Base-by-base conservation (phyloP, 768 basidiomycete genomes). In the Nidula microcarpa region DNA sequence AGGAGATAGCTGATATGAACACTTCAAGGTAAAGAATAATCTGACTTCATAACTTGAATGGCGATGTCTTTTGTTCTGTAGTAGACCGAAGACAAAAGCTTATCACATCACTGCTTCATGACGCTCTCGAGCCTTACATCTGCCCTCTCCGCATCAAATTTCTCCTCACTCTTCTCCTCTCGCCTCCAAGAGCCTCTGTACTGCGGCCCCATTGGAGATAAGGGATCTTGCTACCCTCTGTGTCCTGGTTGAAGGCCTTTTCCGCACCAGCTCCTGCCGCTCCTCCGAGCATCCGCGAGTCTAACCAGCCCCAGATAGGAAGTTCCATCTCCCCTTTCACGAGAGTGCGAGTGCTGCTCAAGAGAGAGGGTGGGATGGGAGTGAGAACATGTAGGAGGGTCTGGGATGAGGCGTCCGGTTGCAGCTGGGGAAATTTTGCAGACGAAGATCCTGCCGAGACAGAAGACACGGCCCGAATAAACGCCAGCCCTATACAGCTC, bases 251-350 rank as follows among this genome's bases (percentile, higher is more conserved):
- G 0, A 78, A 81, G 2, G 68, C 75, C 6, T 79, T 74, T 1
- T 67, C 68, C 4, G 63, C 63, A 16, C 54, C 53, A 36, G 57
- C 60, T 57, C n/a, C 52, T 50, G 33, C 33, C 53, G 14, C 50
- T 33, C 33, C 33, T 6, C 23, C 55, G 51, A 60, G 60, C 50
- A 58, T 62, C 23, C 73, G 68, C 53, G 84, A 87, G 65, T 95
- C 93, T 48, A 97, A 72, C 86, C 93, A 83, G 0, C 88, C 93
- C 84, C 88, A 89, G 0, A 94, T 73, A 0, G 94, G 94, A 0
- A 97, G 68, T 66, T 95, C 93, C 61, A 94, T 74, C 63, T 94
- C 92, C 6, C 94, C 94, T 66, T 90, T 94, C 45, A 96, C 84
- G 3, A 96, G 61, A 14, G 83, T 71, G 4, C 81, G 63, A 2